Base-by-base conservation (phyloP, 2,329 filamentous ascomycete genomes). In the Talaromyces marneffei region DNA sequence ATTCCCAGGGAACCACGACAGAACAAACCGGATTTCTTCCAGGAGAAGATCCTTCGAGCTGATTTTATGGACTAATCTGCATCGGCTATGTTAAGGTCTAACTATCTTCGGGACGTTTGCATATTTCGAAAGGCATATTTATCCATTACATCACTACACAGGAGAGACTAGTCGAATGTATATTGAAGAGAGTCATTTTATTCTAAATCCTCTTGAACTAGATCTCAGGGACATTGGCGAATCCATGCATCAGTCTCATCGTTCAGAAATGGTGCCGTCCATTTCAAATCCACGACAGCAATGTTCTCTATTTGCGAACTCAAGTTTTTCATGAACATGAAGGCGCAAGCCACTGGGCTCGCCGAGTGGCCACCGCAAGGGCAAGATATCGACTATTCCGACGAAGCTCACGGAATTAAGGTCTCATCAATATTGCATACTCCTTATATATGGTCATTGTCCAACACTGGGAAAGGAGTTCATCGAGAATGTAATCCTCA, bases 21-120 rank as follows among this genome's bases (percentile, higher is more conserved):
- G 66, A 81, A 82, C 44, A 95, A 93, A 80, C 92, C 93, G 31
- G 94, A 99, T 78, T 89, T 89, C 65, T 94, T 97, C 79, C 92
- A 97, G 77, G 94, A 99, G 82, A 87, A 95, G 67, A 97, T 99
- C 70, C 83, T 99, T 67, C 94, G 96, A 79, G 94, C 93, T 50
- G 94, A 99, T 72, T 97, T 99, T 71, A 97, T 97, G 92, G 92
- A 97, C 72, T 96, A 82, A 67, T 27, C 60, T 18, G 16, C 14
- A 14, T 23, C 8, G 9, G 33, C 8, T 18, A 55, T 55, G 58
- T 20, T 35, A 33, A 23, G 48, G 60, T 61, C 16, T 39, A 46
- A 20, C 40, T 33, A 46, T 57, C 55, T 57, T 56, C 23, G 23
- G 33, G 20, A 40, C 20, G 25, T 40, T 56, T 56, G 35, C 53